Percentiles rank a stretch among this genome's conserved stretches.
Conservation (phyloP, 2,329 filamentous ascomycete genomes). For the Sarocladiaceae sp. region DNA sequence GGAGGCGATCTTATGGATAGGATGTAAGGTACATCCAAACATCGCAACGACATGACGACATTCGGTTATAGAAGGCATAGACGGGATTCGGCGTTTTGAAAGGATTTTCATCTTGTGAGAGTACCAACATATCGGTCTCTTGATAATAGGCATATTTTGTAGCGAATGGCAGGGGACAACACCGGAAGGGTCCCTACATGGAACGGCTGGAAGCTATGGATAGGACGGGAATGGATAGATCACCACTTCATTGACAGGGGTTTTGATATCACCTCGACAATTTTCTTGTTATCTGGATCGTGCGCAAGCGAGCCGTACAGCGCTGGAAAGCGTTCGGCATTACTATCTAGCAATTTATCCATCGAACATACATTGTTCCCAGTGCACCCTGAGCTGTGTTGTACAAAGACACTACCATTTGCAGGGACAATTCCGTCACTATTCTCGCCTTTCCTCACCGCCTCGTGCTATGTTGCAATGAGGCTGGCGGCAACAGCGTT, state of each 20-base stretch:
- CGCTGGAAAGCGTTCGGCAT: background rate
- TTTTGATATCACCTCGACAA: background rate
- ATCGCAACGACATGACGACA: conserved; percentile 9
- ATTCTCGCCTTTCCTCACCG: background rate
- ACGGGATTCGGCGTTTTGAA: conserved; percentile 2
- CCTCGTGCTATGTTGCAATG: conserved; percentile 8
- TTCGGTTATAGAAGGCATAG: conserved; percentile 9
- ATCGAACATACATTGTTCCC: no score
- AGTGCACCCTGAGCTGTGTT: no score
- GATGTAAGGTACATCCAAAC: conserved; percentile 25
- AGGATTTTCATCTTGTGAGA: background rate
- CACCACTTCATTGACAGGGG: conserved; percentile 9
- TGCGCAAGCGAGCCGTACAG: background rate
- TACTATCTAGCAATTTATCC: no score
- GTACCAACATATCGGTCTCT: background rate
- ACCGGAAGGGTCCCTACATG: background rate
- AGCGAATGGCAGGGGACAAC: background rate
- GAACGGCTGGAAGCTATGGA: background rate
- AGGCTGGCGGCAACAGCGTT: conserved; percentile 9
- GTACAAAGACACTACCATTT: no score
- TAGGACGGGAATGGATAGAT: conserved; percentile 6
- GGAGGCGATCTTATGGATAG: conserved; percentile 65
- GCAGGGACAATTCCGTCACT: background rate
- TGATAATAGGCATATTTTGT: conserved; percentile 5
- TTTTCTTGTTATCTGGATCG: background rate